Evolutionary conservation across 2,329 filamentous ascomycete species (phyloP), one percentile per base, ranked within the genome.

Genomic region (Sarocladiaceae sp.): DNA sequence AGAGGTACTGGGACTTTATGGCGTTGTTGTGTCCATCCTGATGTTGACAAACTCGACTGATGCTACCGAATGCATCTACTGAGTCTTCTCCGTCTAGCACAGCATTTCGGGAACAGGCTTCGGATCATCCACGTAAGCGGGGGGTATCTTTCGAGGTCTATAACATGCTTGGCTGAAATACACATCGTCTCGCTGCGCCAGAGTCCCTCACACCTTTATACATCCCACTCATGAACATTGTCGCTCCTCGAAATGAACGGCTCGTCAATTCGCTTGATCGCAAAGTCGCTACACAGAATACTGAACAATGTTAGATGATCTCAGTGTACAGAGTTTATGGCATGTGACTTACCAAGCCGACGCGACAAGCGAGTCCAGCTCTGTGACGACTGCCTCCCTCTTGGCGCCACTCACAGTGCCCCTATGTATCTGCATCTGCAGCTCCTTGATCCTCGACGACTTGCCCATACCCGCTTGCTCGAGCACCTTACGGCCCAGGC

Each of bases 251-350:
- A 78, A 46, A 97, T 79, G 59, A 98, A 97, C 1, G 93, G 90
- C 67, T 95, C 88, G 55, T 96, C 88, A 47, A 98, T 88, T 57
- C 86, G 79, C 69, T 90, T 94, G 58, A 98, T 95, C 3, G 91
- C 93, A 66, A 94, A 80, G 52, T 98, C 93, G 59, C 89, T 90
- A 64, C 93, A 98, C 16, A 98, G 69, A 45, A 97, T 89, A 71
- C 90, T 93, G 53, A 16, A 42, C 32, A 54, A 54, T 20, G 47
- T 60, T 50, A 62, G 56, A 21, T 4, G n/a, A 6, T 37, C 2
- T 37, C 20, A 13, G 11, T 13, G 12, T 33, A 24, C 23, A 11
- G 6, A 19, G 19, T 34, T 27, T 42, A 35, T 47, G 33, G 18
- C 42, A 31, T 44, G 3, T 6, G 43, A 66, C 74, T 65, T 65